Base-by-base conservation (phyloP, 495 filamentous ascomycete genomes). In the Umbilicaria muhlenbergii region DNA sequence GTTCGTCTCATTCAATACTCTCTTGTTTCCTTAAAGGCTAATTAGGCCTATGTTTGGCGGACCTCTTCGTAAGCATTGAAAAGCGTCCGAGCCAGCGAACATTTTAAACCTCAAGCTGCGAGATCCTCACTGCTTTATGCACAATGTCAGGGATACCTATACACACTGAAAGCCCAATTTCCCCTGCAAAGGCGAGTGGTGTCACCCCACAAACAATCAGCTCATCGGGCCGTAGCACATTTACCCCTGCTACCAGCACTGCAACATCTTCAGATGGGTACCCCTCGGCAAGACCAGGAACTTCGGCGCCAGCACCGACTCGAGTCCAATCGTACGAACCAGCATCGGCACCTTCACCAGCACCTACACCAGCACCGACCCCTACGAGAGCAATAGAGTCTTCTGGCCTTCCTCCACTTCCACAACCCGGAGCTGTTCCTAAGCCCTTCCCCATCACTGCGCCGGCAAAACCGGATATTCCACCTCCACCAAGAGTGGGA, bases 101-200 rank as follows among this genome's bases (percentile, higher is more conserved):
- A 31, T 36, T 32, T 32, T 38, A 5, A 11, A 28, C 6, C 24
- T 28, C 24, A 28, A 28, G 24, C 24, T 28, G 24, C 19, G 34
- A 38, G 19, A 46, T 12, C 37, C 34, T 48, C 32, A 18, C 41
- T 17, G 16, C 19, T 32, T 16, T 44, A 41, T 49, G 38, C 43
- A 64, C 19, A 32, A 78, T 78, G 68, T 60, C 73, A 10, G 72
- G 73, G 4, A 72, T 82, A 48, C 69, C 59, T 35, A 64, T 78
- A 21, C 73, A 78, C 64, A 70, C 65, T 16, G 62, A 77, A 34
- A 69, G 70, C 38, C 75, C 78, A 39, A 73, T 82, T 51, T 71
- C 64, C 39, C 52, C 68, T 10, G 65, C 64, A 33, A 75, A 74
- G 53, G 57, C 72, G 15, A 58, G 63, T 14, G 69, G 63, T 35